A percentile compares a stretch with the other conserved stretches of the same genome.
Evolutionary conservation across 768 basidiomycete genomes (phyloP).

Genomic region (Boletus pseudopeckii): DNA sequence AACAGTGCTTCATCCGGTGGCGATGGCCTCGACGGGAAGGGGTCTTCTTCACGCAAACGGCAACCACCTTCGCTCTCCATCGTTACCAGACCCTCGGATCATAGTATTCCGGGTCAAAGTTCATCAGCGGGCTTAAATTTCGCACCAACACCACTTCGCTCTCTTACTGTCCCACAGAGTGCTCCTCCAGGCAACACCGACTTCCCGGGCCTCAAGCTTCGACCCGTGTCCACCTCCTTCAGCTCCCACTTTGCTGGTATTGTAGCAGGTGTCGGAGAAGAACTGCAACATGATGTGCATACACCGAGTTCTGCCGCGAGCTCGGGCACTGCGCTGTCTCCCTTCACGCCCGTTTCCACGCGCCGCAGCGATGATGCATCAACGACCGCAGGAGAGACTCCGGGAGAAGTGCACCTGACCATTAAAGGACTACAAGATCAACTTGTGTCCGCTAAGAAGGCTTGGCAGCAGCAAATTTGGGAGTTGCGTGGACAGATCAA

Average conservation of each 20-base stretch:
- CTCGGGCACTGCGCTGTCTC: slow-evolving; percentile 41
- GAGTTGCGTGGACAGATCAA: slow-evolving; percentile 73
- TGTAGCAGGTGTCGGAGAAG: slow-evolving; percentile 26
- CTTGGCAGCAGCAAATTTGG: slow-evolving; percentile 72
- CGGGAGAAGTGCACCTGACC: slow-evolving; percentile 43
- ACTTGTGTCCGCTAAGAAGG: slow-evolving; percentile 51
- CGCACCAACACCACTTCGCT: slow-evolving; percentile 5
- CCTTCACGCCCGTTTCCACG: slow-evolving; percentile 41
- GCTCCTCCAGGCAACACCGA: slow-evolving; percentile 62
- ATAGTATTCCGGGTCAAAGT: slow-evolving; percentile 7
- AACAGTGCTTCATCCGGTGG: slow-evolving; percentile 1
- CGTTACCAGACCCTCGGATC: slow-evolving; percentile 23
- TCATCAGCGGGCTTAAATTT: slow-evolving; percentile 12
- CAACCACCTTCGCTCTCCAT: slow-evolving; percentile 31
- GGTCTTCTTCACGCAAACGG: slow-evolving; percentile 25
- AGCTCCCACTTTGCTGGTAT: slow-evolving; percentile 61
- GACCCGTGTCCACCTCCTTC: slow-evolving; percentile 75
- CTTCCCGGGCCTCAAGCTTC: slow-evolving; percentile 65
- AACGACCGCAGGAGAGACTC: slow-evolving; percentile 19
- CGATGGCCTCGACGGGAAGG: slow-evolving; percentile 20
- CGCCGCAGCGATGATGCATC: slow-evolving; percentile 35
- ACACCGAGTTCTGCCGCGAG: slow-evolving; percentile 49
- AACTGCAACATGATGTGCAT: slow-evolving; percentile 41
- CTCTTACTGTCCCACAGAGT: slow-evolving; percentile 44
- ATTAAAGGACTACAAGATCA: slow-evolving; percentile 61